Evolutionary conservation across 768 basidiomycete genomes (phyloP), one percentile per base, ranked within the genome.

Genomic region (Naganishia vaughanmartiniae): DNA sequence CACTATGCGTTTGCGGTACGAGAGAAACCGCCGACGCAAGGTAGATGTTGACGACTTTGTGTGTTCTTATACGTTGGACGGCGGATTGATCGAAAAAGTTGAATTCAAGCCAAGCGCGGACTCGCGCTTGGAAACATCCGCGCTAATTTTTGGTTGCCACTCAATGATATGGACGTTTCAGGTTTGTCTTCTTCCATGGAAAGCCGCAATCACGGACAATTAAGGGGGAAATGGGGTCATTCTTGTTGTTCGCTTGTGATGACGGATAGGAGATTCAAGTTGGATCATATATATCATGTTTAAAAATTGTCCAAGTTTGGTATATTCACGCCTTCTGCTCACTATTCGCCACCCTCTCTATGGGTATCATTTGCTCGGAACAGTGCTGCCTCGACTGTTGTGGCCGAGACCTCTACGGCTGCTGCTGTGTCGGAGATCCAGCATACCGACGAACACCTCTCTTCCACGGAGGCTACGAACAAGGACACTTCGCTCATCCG

Each of bases 341-440:
- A 2, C 34, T n/a, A 6, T 9, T 34, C 15, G 17, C 34, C 24
- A 58, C 33, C 53, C 28, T 19, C 24, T 36, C 19, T 14, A 58
- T 58, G 57, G 57, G 57, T 21, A 58, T 58, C 33, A 36, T 33
- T 34, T 58, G 17, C 21, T 58, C 57, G 10, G 57, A 58, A 58
- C 57, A 58, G 57, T 58, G 57, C 34, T 58, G 57, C 34, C 57
- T 58, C 34, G 57, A 58, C 26, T 58, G 57, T 17, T 58, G 34
- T 36, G 57, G 57, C 34, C 2, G 57, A n/a, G 57, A 58, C 26
- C 19, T 39, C 17, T 58, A 58, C 57, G 57, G 57, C 57, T 58
- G 57, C 57, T 58, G 57, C 34, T 58, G 57, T 19, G 11, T 58
- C 34, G 57, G 57, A 1, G 57, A 58, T 28, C 57, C 57, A 7